Evolutionary conservation across 2,329 filamentous ascomycete genomes (phyloP).

Genomic region (Paecilomyces variotii): DNA sequence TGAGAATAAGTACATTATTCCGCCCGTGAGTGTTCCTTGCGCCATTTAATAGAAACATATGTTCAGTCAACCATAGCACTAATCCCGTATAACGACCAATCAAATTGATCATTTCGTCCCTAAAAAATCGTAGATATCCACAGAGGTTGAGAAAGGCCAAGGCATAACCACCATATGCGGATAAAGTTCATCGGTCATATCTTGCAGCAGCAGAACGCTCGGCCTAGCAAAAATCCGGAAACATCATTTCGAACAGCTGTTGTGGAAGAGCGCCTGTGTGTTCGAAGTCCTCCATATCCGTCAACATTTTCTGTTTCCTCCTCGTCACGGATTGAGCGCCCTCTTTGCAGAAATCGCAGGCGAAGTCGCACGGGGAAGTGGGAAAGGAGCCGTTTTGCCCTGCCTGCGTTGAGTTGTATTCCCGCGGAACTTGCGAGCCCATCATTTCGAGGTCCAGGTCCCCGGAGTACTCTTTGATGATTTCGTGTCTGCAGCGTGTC

Average conservation of each 20-base stretch:
- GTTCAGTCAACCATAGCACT: background rate
- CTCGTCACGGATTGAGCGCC: slow-evolving; percentile 46
- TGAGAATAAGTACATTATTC: background rate
- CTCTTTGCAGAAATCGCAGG: slow-evolving; percentile 74
- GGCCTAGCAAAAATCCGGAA: background rate
- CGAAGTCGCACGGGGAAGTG: slow-evolving; percentile 57
- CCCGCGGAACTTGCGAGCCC: slow-evolving; percentile 15
- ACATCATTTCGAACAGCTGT: background rate
- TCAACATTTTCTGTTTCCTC: slow-evolving; percentile 40
- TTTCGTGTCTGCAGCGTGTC: slow-evolving; percentile 62
- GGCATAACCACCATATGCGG: background rate
- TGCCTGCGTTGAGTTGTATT: background rate
- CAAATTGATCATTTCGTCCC: background rate
- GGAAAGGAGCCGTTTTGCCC: slow-evolving; percentile 16
- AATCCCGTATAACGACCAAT: background rate
- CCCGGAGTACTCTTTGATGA: slow-evolving; percentile 71
- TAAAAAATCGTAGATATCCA: background rate
- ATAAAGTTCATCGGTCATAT: background rate
- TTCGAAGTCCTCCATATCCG: background rate
- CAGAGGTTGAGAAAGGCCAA: background rate
- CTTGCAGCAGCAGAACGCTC: background rate
- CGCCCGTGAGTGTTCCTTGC: background rate
- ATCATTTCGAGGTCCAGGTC: slow-evolving; percentile 41
- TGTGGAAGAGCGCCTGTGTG: no score
- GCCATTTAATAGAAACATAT: background rate